These are phyloP conservation scores for Curvularia spicifera DNA, from an alignment of 2,329 filamentous ascomycete genomes.

Conservation along the genomic window DNA sequence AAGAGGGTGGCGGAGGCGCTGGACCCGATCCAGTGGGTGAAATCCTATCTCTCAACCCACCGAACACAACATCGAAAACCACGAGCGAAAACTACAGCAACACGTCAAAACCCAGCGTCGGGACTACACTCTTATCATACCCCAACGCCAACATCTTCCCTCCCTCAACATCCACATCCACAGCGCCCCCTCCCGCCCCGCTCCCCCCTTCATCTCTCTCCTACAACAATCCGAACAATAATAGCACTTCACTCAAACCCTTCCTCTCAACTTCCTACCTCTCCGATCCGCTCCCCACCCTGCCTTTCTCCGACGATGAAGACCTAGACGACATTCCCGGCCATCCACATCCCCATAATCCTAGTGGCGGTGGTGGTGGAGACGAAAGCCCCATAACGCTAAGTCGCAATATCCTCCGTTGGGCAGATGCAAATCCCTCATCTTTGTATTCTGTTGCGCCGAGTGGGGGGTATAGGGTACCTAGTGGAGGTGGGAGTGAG, in stretches of 20 bases:
- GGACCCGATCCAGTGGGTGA: background rate
- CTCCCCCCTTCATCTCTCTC: background rate
- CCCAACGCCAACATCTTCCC: background rate
- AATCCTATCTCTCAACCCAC: background rate
- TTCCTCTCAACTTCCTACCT: slow-evolving; percentile 14
- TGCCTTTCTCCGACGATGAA: slow-evolving; percentile 19
- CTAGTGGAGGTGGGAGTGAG: background rate
- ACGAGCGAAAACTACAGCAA: background rate
- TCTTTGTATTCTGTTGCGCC: slow-evolving; percentile 8
- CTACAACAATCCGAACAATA: background rate
- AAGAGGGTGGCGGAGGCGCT: slow-evolving; percentile 13
- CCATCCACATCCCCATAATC: background rate
- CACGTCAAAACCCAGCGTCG: background rate
- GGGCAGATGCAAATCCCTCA: slow-evolving; percentile 45
- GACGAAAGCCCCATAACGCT: slow-evolving; percentile 42
- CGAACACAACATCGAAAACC: background rate
- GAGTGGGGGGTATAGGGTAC: background rate
- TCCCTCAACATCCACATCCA: background rate
- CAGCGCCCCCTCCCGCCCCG: background rate
- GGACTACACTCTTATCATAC: too few species aligned
- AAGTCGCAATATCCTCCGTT: slow-evolving; percentile 49
- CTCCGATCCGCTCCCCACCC: slow-evolving; percentile 12
- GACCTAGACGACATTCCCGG: slow-evolving; percentile 28
- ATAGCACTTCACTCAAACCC: slow-evolving; percentile 2
- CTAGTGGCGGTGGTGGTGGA: background rate